A percentile compares a stretch with the other conserved stretches of the same genome.
Conservation (phyloP, 768 basidiomycete species). For the Termitomyces sp. region DNA sequence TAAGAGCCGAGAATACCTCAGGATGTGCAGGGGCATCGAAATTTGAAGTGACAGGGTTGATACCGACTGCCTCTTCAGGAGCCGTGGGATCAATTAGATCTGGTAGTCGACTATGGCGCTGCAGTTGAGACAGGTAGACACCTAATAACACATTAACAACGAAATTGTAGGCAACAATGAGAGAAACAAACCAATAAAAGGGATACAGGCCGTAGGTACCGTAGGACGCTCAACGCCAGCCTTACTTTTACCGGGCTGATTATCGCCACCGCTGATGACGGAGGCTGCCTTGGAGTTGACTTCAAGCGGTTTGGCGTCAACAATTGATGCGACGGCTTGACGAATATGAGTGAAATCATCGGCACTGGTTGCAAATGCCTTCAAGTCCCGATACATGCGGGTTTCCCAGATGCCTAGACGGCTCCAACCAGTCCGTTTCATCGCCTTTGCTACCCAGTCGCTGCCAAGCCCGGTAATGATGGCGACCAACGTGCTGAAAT, state of each 20-base stretch:
- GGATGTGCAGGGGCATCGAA: slow-evolving; percentile 71
- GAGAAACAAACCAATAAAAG: slow-evolving; percentile 64
- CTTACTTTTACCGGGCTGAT: slow-evolving; percentile 30
- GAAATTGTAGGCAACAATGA: not conserved
- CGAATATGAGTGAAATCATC: slow-evolving; percentile 78
- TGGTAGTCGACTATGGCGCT: slow-evolving; percentile 60
- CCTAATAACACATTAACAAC: slow-evolving; percentile 35
- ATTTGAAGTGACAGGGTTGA: slow-evolving; percentile 56
- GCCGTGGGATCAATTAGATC: slow-evolving; percentile 82
- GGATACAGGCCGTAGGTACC: slow-evolving; percentile 59
- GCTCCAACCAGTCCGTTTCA: slow-evolving; percentile 58
- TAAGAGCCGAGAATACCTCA: slow-evolving; percentile 71
- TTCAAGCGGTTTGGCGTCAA: slow-evolving; percentile 60
- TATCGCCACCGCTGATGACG: slow-evolving; percentile 42
- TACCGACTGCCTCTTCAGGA: slow-evolving; percentile 60
- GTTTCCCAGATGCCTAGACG: slow-evolving; percentile 65
- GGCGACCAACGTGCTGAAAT: slow-evolving; percentile 75
- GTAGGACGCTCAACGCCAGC: slow-evolving; percentile 30
- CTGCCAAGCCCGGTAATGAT: slow-evolving; percentile 73
- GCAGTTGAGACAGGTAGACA: slow-evolving; percentile 70
- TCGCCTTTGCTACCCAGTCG: slow-evolving; percentile 61
- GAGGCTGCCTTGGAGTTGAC: slow-evolving; percentile 48
- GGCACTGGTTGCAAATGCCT: slow-evolving; percentile 51
- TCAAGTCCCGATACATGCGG: slow-evolving; percentile 70
- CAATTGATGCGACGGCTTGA: slow-evolving; percentile 54